These are phyloP conservation scores for Trichosanthes cucumerina DNA, from an alignment of 306 rosid genomes.

Conservation along the genomic window DNA sequence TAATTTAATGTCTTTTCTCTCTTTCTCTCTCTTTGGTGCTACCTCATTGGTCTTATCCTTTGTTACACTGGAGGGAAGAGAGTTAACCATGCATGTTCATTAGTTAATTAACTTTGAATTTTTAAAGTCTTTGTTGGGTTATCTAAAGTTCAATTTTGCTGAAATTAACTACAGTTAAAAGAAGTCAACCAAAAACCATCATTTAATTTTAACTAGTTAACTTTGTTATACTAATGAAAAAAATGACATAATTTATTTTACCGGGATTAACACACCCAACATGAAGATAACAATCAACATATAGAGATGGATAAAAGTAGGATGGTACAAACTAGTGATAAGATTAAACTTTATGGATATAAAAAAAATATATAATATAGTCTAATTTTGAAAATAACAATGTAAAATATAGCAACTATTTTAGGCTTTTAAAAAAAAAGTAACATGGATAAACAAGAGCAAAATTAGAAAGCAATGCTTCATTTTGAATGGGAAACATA, in stretches of 20 bases:
- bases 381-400: background rate
- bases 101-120: background rate
- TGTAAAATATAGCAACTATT: background rate
- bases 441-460: background rate
- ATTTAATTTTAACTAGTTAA: background rate
- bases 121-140: background rate
- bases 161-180: background rate
- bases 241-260: background rate
- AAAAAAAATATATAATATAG: too few species aligned
- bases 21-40: background rate
- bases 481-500: background rate
- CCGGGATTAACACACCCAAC: background rate
- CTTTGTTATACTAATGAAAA: background rate
- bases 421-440: background rate
- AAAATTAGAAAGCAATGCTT: background rate
- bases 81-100: background rate
- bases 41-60: conserved; percentile 2
- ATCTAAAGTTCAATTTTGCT: background rate
- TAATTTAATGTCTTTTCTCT: background rate
- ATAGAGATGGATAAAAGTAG: too few species aligned
- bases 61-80: background rate
- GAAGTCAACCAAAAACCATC: background rate
- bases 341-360: too few species aligned
- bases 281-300: background rate
- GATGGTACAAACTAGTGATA: too few species aligned